phyloP scores from a whole-genome alignment of 176 grass and related monocot genomes.

The Avena eriantha region DNA sequence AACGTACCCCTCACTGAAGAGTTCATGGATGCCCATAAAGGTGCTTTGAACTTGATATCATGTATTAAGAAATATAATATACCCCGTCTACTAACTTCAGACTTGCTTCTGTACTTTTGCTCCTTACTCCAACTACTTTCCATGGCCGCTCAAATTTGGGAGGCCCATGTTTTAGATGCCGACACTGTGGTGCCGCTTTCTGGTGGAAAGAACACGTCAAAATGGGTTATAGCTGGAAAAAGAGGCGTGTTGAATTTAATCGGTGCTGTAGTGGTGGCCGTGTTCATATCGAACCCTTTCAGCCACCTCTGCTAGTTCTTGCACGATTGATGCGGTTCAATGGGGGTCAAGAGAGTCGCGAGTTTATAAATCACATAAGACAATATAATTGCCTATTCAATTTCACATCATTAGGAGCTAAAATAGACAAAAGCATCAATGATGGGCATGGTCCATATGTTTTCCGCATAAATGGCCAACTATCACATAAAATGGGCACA shows the following conservation, averaged over 20 bases:
- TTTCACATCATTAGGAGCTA: neutral
- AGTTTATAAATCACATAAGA: neutral
- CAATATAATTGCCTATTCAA: neutral
- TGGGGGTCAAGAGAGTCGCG: neutral
- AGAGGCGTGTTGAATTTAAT: neutral
- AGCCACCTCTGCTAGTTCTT: neutral
- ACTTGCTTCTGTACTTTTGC: neutral
- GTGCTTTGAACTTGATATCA: neutral
- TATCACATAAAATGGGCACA: neutral
- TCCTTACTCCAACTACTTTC: neutral
- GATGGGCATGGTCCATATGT: neutral
- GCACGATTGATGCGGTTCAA: neutral
- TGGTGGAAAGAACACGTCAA: neutral
- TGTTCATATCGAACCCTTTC: neutral
- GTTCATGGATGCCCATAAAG: neutral
- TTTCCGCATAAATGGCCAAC: neutral
- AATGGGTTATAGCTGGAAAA: neutral
- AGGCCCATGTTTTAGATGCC: neutral
- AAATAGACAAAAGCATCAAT: neutral
- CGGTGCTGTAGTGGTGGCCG: neutral
- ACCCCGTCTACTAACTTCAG: neutral
- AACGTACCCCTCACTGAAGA: neutral
- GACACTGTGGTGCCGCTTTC: neutral
- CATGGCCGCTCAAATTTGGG: neutral
- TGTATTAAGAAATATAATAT: neutral